phyloP scores from a whole-genome alignment of 768 basidiomycete genomes.

The Sutorius australiensis region DNA sequence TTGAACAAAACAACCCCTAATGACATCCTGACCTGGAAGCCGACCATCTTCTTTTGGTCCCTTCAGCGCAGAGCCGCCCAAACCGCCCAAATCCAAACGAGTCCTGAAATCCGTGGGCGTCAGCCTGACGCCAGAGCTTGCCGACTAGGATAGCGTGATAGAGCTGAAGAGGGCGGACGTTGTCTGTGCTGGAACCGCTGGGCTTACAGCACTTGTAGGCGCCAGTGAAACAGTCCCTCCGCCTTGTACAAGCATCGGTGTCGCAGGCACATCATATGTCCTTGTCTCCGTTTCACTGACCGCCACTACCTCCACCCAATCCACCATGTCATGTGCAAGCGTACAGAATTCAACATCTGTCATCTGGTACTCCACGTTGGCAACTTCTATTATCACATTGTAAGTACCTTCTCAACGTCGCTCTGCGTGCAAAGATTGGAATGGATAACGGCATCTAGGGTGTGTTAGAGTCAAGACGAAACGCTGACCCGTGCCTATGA shows the following conservation, averaged over 20 bases:
- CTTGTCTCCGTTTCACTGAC: no score
- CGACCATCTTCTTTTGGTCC: neutral
- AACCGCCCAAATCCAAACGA: conserved; percentile 1
- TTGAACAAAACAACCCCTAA: no score
- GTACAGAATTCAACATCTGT: neutral
- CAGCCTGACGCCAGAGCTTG: conserved; percentile 1
- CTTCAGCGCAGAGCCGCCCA: neutral
- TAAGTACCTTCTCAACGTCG: neutral
- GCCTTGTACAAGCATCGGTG: conserved; percentile 9
- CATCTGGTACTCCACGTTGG: neutral
- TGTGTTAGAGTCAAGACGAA: neutral
- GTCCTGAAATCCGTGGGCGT: neutral
- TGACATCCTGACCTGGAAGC: neutral
- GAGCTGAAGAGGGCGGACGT: neutral
- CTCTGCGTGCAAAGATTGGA: neutral
- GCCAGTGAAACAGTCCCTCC: conserved; percentile 4
- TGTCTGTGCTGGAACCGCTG: neutral
- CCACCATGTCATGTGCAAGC: neutral
- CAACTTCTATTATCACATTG: neutral
- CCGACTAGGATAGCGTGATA: conserved; percentile 2
- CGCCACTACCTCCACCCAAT: neutral
- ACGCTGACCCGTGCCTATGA: conserved; percentile 31
- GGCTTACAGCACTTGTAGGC: neutral
- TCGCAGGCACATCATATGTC: neutral
- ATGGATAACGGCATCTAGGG: neutral